Conservation (phyloP, 2,329 filamentous ascomycete species). For the Cytospora piceae region DNA sequence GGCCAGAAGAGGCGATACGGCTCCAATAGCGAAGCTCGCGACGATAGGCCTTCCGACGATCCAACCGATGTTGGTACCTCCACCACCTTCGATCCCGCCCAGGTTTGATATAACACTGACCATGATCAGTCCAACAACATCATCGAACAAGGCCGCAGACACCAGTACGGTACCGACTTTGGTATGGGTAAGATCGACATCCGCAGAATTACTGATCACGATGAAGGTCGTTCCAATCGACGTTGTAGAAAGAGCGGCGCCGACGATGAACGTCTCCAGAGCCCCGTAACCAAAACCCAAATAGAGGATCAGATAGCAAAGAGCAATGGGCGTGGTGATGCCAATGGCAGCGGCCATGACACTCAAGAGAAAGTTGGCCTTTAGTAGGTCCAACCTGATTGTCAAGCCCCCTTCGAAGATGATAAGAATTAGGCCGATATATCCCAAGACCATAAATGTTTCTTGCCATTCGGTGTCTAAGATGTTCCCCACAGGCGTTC, state of each 20-base stretch:
- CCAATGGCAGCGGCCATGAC: constrained; percentile 47
- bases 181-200: constrained; percentile 47
- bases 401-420: constrained; percentile 56
- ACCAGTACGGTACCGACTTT: constrained; percentile 49
- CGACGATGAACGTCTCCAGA: constrained; percentile 28
- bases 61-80: constrained; percentile 40
- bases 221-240: constrained; percentile 34
- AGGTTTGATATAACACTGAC: constrained; percentile 38
- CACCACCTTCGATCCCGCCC: constrained; percentile 30
- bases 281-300: constrained; percentile 46
- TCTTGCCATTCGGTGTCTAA: constrained; percentile 48
- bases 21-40: constrained; percentile 42
- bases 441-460: constrained; percentile 51
- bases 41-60: constrained; percentile 44
- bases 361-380: constrained; percentile 48
- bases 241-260: constrained; percentile 25
- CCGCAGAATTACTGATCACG: constrained; percentile 38
- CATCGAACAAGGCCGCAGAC: constrained; percentile 51
- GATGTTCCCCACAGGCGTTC: constrained; percentile 49
- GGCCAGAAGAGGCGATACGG: constrained; percentile 41
- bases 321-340: constrained; percentile 49
- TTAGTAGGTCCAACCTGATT: constrained; percentile 50
- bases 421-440: constrained; percentile 53
- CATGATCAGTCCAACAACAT: constrained; percentile 50
- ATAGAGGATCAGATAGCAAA: constrained; percentile 48